Percentiles rank a stretch among this genome's conserved stretches.
phyloP scores from a whole-genome alignment of 2,329 filamentous ascomycete species.

The Helminthosporium solani region DNA sequence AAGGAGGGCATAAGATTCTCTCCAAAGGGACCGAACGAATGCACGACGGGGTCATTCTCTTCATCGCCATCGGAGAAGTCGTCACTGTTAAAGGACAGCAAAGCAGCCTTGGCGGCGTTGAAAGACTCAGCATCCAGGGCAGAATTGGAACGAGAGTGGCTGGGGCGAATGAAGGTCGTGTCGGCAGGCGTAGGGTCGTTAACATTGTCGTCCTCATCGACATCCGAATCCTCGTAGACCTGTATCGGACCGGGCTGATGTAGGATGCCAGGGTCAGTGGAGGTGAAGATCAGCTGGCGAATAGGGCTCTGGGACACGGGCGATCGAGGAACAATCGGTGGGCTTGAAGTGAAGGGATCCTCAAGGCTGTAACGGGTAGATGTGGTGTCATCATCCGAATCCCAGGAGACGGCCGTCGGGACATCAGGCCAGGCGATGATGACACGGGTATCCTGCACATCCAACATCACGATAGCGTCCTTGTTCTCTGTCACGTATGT shows the following conservation, averaged over 20 bases:
- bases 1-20: constrained; percentile 81
- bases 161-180: constrained; percentile 33
- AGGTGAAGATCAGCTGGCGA: constrained; percentile 46
- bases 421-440: constrained; percentile 80
- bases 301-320: constrained; percentile 73
- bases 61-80: constrained; percentile 76
- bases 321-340: constrained; percentile 66
- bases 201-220: constrained; percentile 22
- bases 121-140: constrained; percentile 17
- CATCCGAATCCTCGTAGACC: constrained; percentile 44
- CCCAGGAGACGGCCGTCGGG: constrained; percentile 55
- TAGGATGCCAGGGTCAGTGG: constrained; percentile 35
- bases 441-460: constrained; percentile 90
- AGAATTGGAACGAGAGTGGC: constrained; percentile 22
- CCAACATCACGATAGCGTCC: constrained; percentile 86
- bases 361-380: constrained; percentile 33
- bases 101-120: constrained; percentile 27
- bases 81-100: constrained; percentile 46
- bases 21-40: constrained; percentile 89
- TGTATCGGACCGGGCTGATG: constrained; percentile 29
- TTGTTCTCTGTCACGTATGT: constrained; percentile 88
- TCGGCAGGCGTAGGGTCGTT: constrained; percentile 27
- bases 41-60: constrained; percentile 90
- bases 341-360: constrained; percentile 58
- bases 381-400: constrained; percentile 61